phyloP scores from a whole-genome alignment of 2,329 filamentous ascomycete species.

The Cercospora sp. region DNA sequence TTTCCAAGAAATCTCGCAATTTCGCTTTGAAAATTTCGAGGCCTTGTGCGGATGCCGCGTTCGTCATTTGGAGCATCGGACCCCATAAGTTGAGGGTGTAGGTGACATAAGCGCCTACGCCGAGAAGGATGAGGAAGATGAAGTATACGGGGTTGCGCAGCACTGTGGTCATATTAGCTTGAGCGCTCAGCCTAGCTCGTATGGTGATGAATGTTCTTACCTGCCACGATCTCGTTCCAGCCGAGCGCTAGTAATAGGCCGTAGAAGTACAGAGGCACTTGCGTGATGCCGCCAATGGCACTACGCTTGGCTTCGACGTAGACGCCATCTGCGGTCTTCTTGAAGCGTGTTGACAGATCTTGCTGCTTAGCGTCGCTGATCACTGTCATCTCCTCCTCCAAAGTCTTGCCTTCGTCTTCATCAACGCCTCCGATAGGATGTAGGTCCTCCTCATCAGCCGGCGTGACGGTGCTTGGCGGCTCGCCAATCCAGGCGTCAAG shows the following conservation, averaged over 20 bases:
- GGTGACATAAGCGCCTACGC: conserved; percentile 78
- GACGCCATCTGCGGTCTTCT: conserved; percentile 96
- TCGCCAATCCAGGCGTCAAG: conserved; percentile 79
- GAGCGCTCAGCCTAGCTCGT: neutral
- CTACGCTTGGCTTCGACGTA: conserved; percentile 98
- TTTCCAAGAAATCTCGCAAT: conserved; percentile 84
- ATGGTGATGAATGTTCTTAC: conserved; percentile 56
- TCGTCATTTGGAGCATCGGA: conserved; percentile 92
- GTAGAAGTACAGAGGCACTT: conserved; percentile 94
- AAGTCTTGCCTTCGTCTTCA: conserved; percentile 80
- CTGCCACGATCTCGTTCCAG: conserved; percentile 97
- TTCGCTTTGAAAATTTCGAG: conserved; percentile 89
- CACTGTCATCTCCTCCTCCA: conserved; percentile 97
- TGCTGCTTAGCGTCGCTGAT: conserved; percentile 85
- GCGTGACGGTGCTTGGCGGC: conserved; percentile 70
- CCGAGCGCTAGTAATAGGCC: conserved; percentile 82
- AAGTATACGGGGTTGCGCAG: conserved; percentile 93
- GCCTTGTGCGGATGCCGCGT: conserved; percentile 82
- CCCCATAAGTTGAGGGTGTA: conserved; percentile 94
- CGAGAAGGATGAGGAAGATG: conserved; percentile 76
- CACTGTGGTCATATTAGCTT: conserved; percentile 55
- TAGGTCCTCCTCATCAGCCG: conserved; percentile 87
- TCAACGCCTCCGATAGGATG: conserved; percentile 89
- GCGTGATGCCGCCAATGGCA: conserved; percentile 90
- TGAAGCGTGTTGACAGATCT: conserved; percentile 90